Conservation (phyloP, 352 stramenopile species). For the Halophytophthora polymorphica region DNA sequence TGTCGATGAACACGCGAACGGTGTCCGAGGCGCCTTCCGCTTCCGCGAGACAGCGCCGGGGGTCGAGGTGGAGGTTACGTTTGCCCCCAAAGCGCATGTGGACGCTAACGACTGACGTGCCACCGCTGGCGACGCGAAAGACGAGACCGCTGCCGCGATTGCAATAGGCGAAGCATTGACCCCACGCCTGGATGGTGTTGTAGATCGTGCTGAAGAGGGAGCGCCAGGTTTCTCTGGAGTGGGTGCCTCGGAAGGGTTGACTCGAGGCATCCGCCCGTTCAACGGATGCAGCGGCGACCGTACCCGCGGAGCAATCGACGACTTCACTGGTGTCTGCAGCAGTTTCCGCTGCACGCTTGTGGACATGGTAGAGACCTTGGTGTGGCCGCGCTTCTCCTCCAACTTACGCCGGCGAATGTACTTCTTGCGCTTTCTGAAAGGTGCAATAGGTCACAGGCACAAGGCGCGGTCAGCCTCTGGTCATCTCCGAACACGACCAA, state of each 20-base stretch:
- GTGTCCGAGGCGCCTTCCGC: conserved; percentile 9
- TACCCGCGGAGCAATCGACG: conserved; percentile 8
- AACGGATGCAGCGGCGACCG: conserved; percentile 39
- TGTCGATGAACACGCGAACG: conserved; percentile 15
- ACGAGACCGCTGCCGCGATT: neutral
- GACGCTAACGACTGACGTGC: conserved; percentile 13
- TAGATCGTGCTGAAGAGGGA: conserved; percentile 1
- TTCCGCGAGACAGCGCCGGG: conserved; percentile 18
- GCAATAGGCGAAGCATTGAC: conserved; percentile 3
- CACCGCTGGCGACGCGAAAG: conserved; percentile 14
- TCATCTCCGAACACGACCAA: neutral
- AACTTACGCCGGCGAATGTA: conserved; percentile 55
- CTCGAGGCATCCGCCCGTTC: conserved; percentile 32
- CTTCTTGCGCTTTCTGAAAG: conserved; percentile 52
- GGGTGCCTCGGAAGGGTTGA: conserved; percentile 20
- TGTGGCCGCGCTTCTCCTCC: conserved; percentile 28
- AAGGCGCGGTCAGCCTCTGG: neutral
- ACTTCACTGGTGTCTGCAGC: conserved; percentile 68
- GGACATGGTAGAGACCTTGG: conserved; percentile 20
- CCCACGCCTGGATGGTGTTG: too few species aligned
- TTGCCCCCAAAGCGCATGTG: conserved; percentile 5
- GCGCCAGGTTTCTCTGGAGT: conserved; percentile 20
- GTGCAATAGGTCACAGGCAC: conserved; percentile 4
- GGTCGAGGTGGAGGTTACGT: too few species aligned
- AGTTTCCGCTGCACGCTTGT: conserved; percentile 69